phyloP scores from a whole-genome alignment of 495 filamentous ascomycete genomes.

The Evernia prunastri region DNA sequence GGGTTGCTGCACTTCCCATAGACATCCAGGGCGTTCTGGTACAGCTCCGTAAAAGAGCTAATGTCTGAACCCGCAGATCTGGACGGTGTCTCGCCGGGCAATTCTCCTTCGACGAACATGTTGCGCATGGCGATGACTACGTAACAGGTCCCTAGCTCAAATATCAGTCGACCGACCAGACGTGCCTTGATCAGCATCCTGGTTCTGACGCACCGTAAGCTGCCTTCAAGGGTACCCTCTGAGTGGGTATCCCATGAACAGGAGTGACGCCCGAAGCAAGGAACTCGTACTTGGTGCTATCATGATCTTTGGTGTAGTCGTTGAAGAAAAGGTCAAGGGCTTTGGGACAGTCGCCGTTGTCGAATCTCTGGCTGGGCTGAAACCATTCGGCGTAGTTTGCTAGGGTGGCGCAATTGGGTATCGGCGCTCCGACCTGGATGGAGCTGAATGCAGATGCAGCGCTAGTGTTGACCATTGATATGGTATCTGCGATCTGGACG shows the following conservation, averaged over 20 bases:
- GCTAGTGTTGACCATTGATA: background rate
- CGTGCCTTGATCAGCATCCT: background rate
- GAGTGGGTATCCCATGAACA: slow-evolving; percentile 17
- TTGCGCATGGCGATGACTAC: slow-evolving; percentile 19
- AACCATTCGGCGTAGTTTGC: slow-evolving; percentile 14
- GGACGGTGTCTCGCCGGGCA: slow-evolving; percentile 12
- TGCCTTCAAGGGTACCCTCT: slow-evolving; percentile 17
- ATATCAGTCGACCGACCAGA: background rate
- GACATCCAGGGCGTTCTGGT: background rate
- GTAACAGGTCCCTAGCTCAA: slow-evolving; percentile 10
- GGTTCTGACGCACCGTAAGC: background rate
- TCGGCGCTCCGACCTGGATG: background rate
- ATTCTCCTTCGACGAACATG: slow-evolving; percentile 13
- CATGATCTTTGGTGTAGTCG: slow-evolving; percentile 14
- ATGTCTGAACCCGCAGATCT: slow-evolving; percentile 14
- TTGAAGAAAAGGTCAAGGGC: slow-evolving; percentile 12
- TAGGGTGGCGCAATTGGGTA: slow-evolving; percentile 6
- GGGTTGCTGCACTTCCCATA: background rate
- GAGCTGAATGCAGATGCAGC: background rate
- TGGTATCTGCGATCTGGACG: background rate
- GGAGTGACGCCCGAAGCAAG: slow-evolving; percentile 7
- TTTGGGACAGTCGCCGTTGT: slow-evolving; percentile 9
- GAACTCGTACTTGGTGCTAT: slow-evolving; percentile 11
- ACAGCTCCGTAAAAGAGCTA: slow-evolving; percentile 12
- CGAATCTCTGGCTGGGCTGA: slow-evolving; percentile 19